Percentiles rank a stretch among this genome's conserved stretches.
Evolutionary conservation across 2,329 filamentous ascomycete genomes (phyloP).

Genomic region (Sarocladiaceae sp.): DNA sequence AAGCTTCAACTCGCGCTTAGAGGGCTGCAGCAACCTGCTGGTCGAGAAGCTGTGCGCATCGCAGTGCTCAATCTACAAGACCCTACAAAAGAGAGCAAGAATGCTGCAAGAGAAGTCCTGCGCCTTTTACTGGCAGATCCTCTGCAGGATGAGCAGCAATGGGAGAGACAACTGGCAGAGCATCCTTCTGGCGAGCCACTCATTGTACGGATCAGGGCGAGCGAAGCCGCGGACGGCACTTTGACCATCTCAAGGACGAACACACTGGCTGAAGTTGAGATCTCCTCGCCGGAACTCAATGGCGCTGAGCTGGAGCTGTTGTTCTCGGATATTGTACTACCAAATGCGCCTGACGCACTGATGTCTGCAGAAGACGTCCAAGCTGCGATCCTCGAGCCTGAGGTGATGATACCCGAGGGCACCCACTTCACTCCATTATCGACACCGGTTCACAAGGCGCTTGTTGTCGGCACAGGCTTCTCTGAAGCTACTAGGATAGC

Average conservation of each 20-base stretch:
- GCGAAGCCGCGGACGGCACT: constrained; percentile 22
- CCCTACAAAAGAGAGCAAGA: constrained; percentile 29
- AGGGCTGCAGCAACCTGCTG: constrained; percentile 53
- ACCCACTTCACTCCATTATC: constrained; percentile 62
- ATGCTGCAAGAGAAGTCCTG: constrained; percentile 60
- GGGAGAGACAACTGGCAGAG: constrained; percentile 59
- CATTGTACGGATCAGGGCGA: constrained; percentile 52
- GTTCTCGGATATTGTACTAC: constrained; percentile 44
- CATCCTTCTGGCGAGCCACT: constrained; percentile 49
- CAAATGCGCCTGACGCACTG: constrained; percentile 17
- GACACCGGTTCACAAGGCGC: constrained; percentile 78
- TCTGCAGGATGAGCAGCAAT: constrained; percentile 55
- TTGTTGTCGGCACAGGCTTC: constrained; percentile 71
- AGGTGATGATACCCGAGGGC: constrained; percentile 49
- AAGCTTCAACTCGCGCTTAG: constrained; percentile 67
- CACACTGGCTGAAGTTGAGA: constrained; percentile 53
- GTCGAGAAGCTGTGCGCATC: constrained; percentile 54
- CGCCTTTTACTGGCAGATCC: constrained; percentile 69
- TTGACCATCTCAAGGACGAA: constrained; percentile 24
- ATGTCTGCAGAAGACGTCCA: constrained; percentile 24
- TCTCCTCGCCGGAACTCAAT: constrained; percentile 60
- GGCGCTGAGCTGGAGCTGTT: constrained; percentile 62
- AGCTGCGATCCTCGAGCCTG: neutral
- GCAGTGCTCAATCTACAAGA: constrained; percentile 49
- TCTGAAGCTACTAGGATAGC: constrained; percentile 57